These are phyloP conservation scores for Santalum album DNA, from an alignment of 164 flowering plant species.

Conservation along the genomic window DNA sequence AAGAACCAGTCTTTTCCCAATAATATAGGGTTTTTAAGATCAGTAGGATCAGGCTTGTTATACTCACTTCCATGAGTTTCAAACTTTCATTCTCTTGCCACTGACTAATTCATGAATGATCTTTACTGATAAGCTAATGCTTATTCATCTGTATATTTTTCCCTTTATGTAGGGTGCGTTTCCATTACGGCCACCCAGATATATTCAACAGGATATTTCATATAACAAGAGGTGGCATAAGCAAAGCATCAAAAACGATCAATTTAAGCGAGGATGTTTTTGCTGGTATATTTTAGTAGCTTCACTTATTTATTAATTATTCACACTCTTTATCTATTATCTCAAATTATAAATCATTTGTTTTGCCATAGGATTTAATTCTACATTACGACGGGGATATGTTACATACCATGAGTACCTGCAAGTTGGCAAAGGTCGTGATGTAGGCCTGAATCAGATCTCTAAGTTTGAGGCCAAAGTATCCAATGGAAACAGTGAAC, in stretches of 20 bases:
- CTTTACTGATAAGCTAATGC: background rate
- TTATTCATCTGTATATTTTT: no score
- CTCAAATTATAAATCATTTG: background rate
- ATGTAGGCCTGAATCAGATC: conserved; percentile 87
- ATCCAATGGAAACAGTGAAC: conserved; percentile 93
- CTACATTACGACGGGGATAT: conserved; percentile 61
- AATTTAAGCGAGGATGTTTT: conserved; percentile 65
- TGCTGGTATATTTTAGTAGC: conserved; percentile 23
- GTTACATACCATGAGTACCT: conserved; percentile 86
- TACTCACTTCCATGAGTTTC: no score
- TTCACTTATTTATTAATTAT: background rate
- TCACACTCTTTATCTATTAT: background rate
- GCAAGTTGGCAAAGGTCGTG: conserved; percentile 97
- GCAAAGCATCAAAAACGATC: conserved; percentile 65
- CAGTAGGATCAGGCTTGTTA: no score
- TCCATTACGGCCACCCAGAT: conserved; percentile 74
- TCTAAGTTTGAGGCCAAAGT: conserved; percentile 94
- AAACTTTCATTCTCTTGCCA: no score
- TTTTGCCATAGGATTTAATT: conserved; percentile 61
- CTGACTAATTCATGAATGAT: background rate
- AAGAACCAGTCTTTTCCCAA: no score
- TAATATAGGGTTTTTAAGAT: background rate
- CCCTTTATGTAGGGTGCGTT: conserved; percentile 37
- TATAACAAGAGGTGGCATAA: conserved; percentile 66
- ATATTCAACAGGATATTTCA: conserved; percentile 60